These are phyloP conservation scores for Kwoniella dejecticola DNA, from an alignment of 768 basidiomycete genomes.

Conservation along the genomic window DNA sequence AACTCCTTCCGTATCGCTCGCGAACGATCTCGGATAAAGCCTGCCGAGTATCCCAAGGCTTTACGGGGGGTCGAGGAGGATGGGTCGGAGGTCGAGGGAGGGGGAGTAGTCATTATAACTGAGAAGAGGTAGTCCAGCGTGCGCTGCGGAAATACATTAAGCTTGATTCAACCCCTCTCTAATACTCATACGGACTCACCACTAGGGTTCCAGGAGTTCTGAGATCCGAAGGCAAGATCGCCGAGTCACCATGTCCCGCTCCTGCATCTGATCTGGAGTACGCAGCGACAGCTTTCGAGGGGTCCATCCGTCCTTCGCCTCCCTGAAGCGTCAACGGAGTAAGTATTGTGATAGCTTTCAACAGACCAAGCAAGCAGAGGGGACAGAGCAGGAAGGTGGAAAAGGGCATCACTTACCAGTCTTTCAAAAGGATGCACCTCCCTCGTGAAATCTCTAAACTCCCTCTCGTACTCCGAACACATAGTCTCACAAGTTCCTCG, in stretches of 20 bases:
- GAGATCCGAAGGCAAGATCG: slow-evolving; percentile 82
- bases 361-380: slow-evolving; percentile 61
- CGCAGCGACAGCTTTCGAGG: slow-evolving; percentile 84
- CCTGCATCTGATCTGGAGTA: slow-evolving; percentile 90
- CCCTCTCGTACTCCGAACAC: slow-evolving; percentile 92
- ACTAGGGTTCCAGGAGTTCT: slow-evolving; percentile 82
- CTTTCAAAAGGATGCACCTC: slow-evolving; percentile 64
- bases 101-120: slow-evolving; percentile 66
- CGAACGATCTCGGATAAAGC: slow-evolving; percentile 88
- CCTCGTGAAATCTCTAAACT: slow-evolving; percentile 84
- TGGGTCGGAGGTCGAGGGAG: slow-evolving; percentile 56
- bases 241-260: slow-evolving; percentile 63
- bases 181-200: slow-evolving; percentile 56
- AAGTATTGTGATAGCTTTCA: no score
- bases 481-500: slow-evolving; percentile 89
- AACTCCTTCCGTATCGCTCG: slow-evolving; percentile 90
- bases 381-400: no score
- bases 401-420: slow-evolving; percentile 14
- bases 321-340: no score
- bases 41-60: slow-evolving; percentile 58
- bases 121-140: slow-evolving; percentile 93
- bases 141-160: slow-evolving; percentile 58
- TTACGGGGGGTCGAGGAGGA: slow-evolving; percentile 34
- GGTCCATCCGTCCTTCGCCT: slow-evolving; percentile 76
- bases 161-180: background rate